Base-by-base conservation (phyloP, 1,139 yeast species). In the Pichia sp. region DNA sequence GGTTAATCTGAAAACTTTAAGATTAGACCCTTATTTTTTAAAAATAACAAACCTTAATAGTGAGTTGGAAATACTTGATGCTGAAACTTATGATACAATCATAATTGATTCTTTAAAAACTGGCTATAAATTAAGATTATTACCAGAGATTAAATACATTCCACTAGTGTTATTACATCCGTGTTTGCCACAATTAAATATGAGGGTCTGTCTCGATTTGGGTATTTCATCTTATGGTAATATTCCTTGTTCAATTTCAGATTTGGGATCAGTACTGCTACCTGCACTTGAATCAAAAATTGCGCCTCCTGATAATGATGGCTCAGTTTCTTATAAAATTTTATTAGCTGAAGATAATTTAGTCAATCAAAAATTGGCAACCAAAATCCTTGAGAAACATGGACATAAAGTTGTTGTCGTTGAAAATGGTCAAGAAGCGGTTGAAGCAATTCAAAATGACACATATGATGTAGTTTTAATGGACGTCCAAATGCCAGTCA, bases 401-500 rank as follows among this genome's bases (percentile, higher is more conserved):
- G 90, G 90, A 29, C 95, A 86, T 65, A 74, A 76, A 52, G 89
- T 86, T 7, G 84, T 81, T 53, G 95, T 84, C 46, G 95, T 87
- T 25, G 94, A 86, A 61, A 87, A 87, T 63, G 95, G 96, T 10
- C 71, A 80, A 52, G 89, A 86, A 59, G 95, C 95, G 0, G 78
- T 78, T 58, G 88, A 86, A 56, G 90, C 90, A 0, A 81, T 86
- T 40, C 75, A 81, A 63, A 65, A 70, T 44, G 80, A 78, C 64
- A 73, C 77, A 41, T 86, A 81, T 64, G 95, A 87, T 62, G 92
- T 84, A 45, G 87, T 87, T 18, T 74, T 87, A 57, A 87, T 87
- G 96, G 96, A 87, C 70, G 95, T 87, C 40, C 95, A 87, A 66
- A 87, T 87, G 96, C 96, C 96, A 6, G 88, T 86, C 7, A 86